These are phyloP conservation scores for Hymenoscyphus fructigenus DNA, from an alignment of 2,329 filamentous ascomycete genomes.

Conservation along the genomic window DNA sequence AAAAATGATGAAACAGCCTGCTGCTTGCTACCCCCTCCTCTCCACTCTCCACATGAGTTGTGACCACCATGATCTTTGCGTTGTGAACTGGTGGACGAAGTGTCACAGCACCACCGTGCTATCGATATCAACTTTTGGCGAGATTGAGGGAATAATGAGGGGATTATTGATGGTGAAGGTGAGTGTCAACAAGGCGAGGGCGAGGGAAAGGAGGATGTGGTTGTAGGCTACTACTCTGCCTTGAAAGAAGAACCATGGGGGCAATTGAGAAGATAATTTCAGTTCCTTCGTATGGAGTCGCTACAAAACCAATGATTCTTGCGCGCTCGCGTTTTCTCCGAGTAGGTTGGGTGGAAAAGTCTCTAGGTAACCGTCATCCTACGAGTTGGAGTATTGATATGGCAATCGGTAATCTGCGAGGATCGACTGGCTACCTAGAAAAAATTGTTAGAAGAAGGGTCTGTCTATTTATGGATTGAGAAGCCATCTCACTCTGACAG, in stretches of 20 bases:
- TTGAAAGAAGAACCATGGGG: not conserved
- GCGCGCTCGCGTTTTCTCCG: too few relatives aligned
- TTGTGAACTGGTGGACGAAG: not conserved
- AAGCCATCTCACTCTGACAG: too few relatives aligned
- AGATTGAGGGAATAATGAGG: not conserved
- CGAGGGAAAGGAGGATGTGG: not conserved
- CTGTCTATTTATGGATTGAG: too few relatives aligned
- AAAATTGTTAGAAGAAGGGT: too few relatives aligned
- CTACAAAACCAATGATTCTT: too few relatives aligned
- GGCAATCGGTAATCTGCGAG: too few relatives aligned
- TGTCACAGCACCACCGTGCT: not conserved
- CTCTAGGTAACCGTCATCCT: too few relatives aligned
- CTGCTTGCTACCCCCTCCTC: not conserved
- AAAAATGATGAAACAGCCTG: conserved; percentile 2
- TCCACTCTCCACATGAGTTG: not conserved
- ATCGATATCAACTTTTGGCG: not conserved
- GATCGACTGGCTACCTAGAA: too few relatives aligned
- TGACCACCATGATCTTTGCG: not conserved
- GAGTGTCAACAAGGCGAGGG: not conserved
- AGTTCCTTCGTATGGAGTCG: too few relatives aligned
- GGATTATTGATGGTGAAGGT: not conserved
- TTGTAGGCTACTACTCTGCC: not conserved
- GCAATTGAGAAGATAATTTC: too few relatives aligned
- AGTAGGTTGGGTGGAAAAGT: too few relatives aligned
- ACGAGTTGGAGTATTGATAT: too few relatives aligned